A percentile compares a stretch with the other conserved stretches of the same genome.
These are phyloP conservation scores for Plasmodium yoelii DNA, from an alignment of 169 alveolate species.

Conservation along the genomic window DNA sequence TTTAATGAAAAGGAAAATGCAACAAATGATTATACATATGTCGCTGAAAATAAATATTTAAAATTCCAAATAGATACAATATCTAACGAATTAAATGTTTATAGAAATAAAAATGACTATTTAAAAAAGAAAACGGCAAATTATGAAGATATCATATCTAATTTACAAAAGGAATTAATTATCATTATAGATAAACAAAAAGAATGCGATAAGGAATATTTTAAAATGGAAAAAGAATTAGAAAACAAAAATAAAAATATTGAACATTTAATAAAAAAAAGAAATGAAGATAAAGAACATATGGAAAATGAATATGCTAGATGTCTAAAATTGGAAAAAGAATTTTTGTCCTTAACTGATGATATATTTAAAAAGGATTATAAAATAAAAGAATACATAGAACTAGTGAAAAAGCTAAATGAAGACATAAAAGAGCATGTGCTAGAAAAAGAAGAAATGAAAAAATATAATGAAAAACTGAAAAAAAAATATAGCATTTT, in stretches of 20 bases:
- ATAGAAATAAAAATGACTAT: constrained; percentile 63
- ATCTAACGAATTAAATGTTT: constrained; percentile 40
- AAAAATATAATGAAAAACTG: constrained; percentile 24
- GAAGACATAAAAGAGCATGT: constrained; percentile 53
- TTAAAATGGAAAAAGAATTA: constrained; percentile 59
- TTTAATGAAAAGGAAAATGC: constrained; percentile 6
- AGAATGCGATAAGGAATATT: constrained; percentile 61
- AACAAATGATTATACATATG: constrained; percentile 15
- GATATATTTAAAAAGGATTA: constrained; percentile 65
- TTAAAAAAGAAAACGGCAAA: constrained; percentile 43
- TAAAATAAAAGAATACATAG: constrained; percentile 47
- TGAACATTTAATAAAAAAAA: constrained; percentile 37
- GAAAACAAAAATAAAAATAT: constrained; percentile 44
- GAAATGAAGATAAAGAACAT: constrained; percentile 56
- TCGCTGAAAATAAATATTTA: constrained; percentile 60
- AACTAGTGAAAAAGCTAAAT: constrained; percentile 43
- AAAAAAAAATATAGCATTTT: constrained; percentile 46
- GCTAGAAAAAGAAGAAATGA: constrained; percentile 47
- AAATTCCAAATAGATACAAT: constrained; percentile 54
- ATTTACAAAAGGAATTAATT: constrained; percentile 58
- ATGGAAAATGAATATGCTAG: constrained; percentile 35
- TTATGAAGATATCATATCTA: constrained; percentile 67
- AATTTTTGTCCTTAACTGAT: constrained; percentile 57
- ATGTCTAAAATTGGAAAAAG: constrained; percentile 54
- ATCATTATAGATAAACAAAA: constrained; percentile 60